Evolutionary conservation across 2,329 filamentous ascomycete species (phyloP).

Genomic region (Pseudonectria foliicola): DNA sequence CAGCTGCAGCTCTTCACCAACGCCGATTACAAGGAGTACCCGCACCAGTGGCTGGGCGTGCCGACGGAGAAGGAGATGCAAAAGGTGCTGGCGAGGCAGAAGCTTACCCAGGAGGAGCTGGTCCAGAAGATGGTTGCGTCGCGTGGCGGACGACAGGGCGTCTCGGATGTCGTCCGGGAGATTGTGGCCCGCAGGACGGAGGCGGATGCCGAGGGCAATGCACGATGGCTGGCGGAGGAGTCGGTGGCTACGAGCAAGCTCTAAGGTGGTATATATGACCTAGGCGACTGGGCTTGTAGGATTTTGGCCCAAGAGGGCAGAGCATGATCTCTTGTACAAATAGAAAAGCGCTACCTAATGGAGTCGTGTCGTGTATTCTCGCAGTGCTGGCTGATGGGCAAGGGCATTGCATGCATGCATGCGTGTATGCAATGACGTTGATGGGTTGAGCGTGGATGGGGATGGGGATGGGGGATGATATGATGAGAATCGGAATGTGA

Average conservation of each 20-base stretch:
- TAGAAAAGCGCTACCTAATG: constrained; percentile 15
- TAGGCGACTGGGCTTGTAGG: too few species aligned
- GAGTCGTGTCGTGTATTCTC: constrained; percentile 10
- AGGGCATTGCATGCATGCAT: constrained; percentile 14
- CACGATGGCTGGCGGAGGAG: constrained; percentile 30
- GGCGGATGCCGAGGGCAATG: constrained; percentile 36
- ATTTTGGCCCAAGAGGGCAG: too few species aligned
- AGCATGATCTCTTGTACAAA: constrained; percentile 18
- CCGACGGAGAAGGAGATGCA: constrained; percentile 62
- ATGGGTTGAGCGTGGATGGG: constrained; percentile 4
- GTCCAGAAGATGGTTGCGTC: constrained; percentile 53
- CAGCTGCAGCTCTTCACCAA: constrained; percentile 55
- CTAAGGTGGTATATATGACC: constrained; percentile 7
- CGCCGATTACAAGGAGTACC: constrained; percentile 65
- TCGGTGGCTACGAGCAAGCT: constrained; percentile 25
- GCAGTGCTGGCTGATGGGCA: constrained; percentile 19
- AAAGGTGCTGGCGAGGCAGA: constrained; percentile 33
- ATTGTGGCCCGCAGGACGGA: constrained; percentile 58
- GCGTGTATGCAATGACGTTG: constrained; percentile 3
- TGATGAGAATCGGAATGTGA: constrained; percentile 4
- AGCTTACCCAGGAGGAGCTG: constrained; percentile 47
- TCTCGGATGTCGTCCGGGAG: constrained; percentile 60
- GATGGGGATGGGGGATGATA: constrained; percentile 7
- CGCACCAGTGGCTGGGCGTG: constrained; percentile 61
- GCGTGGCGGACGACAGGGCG: constrained; percentile 60